Base-by-base conservation (phyloP, 1,284 basidiomycete genomes). In the Puccinia hordei region DNA sequence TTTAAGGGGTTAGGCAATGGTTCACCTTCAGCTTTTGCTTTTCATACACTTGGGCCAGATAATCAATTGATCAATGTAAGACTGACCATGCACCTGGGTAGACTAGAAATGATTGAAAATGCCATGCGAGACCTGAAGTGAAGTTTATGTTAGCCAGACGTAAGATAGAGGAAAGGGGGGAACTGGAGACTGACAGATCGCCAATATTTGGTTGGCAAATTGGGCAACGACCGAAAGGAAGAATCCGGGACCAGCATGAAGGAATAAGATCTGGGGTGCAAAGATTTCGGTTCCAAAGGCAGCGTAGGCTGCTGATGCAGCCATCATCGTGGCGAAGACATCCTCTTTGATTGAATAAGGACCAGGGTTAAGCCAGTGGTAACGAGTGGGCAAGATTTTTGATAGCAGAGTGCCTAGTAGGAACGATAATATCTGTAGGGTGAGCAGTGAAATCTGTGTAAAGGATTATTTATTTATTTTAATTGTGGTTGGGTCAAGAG, bases 251-350 rank as follows among this genome's bases (percentile, higher is more conserved):
- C 71, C 35, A 19, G 71, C 33, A n/a, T 49, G 71, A 69, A 81
- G 71, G 53, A 81, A 81, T 24, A 81, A 38, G 17, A 81, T 81
- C 53, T 81, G 71, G 15, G 71, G 72, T n/a, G 79, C 79, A 27
- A 81, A 81, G 35, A 68, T 81, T 74, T 81, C 79, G 41, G 79
- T 81, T 44, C 72, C 72, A 57, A 74, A 81, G 27, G 79, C 79
- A 33, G 79, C 79, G 27, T 81, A 81, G 22, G 79, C 79, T 19
- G 79, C 69, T 46, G 79, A 72, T 24, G 79, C 79, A n/a, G 79
- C 79, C 79, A 81, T 81, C 49, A 74, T 51, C n/a, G 79, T 81
- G n/a, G 79, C 79, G 53, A 81, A 81, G 15, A 81, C 79, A 53
- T 81, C 79, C 41, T 81, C 79, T 69, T 81, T 81, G 72, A 81